Evolutionary conservation across 192 early-diverging fungal genomes (phyloP), one percentile per base, ranked within the genome.

Genomic region (Gaertneriomyces semiglobifer): DNA sequence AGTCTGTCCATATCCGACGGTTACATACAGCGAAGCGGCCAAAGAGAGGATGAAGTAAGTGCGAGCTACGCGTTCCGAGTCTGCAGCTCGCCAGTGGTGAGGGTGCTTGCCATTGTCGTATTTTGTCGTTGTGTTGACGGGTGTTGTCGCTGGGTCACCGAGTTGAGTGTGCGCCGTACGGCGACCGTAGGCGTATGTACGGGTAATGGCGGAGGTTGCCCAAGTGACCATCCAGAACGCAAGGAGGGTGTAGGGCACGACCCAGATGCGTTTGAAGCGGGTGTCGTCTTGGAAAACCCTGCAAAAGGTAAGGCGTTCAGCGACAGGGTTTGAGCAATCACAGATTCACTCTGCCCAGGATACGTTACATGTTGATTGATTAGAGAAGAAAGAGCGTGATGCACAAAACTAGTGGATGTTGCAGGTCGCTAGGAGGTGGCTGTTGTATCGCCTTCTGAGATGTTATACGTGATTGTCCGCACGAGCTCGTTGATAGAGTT

Each of bases 11-110:
- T 19, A 18, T 7, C 66, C 66, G 58, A 68, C 25, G 14, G 59
- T 58, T 56, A 42, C 51, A 16, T 40, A 20, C 46, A 53, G 41
- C 7, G 66, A 53, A 44, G 66, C 66, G 25, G 66, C 66, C 16
- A 68, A 53, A 44, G 45, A 6, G 58, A 68, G 59, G 57, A 68
- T 16, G 66, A 68, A 68, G 16, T 56, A 60, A 44, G 58, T 52
- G 9, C 54, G 66, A 20, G 66, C 66, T 46, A 68, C 42, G 43
- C 66, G 66, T n/a, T 43, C 58, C 5, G 66, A 56, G 5, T 53
- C 6, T 0, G 19, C 19, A 44, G 40, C 56, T 56, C 66, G 66
- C 66, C 66, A 68, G 58, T 60, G 58, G 25, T 56, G 56, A 40
- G 56, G 42, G 56, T 58, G 55, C 39, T 57, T 4, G n/a, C 39